These are phyloP conservation scores for Colletotrichum spinosum DNA, from an alignment of 2,329 filamentous ascomycete genomes.

Conservation along the genomic window DNA sequence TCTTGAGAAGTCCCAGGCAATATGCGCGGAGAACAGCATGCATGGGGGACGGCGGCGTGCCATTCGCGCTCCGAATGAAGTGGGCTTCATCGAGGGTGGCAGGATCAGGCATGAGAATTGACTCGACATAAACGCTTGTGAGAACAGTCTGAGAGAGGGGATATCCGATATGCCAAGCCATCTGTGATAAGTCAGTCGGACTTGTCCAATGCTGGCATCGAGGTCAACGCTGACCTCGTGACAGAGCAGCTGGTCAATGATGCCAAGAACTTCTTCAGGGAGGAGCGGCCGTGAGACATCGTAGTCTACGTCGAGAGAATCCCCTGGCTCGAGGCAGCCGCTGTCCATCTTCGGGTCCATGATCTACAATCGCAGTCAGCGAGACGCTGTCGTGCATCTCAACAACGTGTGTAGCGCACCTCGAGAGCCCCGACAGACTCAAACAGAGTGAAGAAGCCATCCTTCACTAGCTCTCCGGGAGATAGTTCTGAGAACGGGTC, in stretches of 20 bases:
- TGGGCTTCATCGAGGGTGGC: slow-evolving; percentile 72
- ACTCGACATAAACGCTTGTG: slow-evolving; percentile 91
- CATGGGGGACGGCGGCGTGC: slow-evolving; percentile 53
- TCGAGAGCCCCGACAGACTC: slow-evolving; percentile 92
- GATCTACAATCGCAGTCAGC: slow-evolving; percentile 69
- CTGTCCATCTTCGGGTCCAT: slow-evolving; percentile 99
- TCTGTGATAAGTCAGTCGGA: slow-evolving; percentile 60
- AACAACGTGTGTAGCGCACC: slow-evolving; percentile 52
- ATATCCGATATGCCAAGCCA: slow-evolving; percentile 97
- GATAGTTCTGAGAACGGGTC: slow-evolving; percentile 68
- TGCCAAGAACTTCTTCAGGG: slow-evolving; percentile 86
- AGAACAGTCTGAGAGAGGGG: slow-evolving; percentile 95
- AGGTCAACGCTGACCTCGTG: slow-evolving; percentile 73
- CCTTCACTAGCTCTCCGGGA: slow-evolving; percentile 89
- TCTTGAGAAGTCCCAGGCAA: slow-evolving; percentile 86
- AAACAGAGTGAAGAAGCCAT: slow-evolving; percentile 93
- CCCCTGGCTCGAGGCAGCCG: slow-evolving; percentile 81
- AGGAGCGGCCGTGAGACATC: slow-evolving; percentile 76
- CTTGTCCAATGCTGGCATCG: not conserved
- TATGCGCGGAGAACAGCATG: slow-evolving; percentile 82
- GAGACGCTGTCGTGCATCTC: not conserved
- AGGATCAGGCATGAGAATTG: slow-evolving; percentile 79
- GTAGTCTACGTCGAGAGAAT: slow-evolving; percentile 86
- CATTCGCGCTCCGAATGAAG: slow-evolving; percentile 60
- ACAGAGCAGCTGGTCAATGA: slow-evolving; percentile 93